Evolutionary conservation across 805 yeast genomes (phyloP), one percentile per base, ranked within the genome.

Genomic region (Metschnikowia borealis): DNA sequence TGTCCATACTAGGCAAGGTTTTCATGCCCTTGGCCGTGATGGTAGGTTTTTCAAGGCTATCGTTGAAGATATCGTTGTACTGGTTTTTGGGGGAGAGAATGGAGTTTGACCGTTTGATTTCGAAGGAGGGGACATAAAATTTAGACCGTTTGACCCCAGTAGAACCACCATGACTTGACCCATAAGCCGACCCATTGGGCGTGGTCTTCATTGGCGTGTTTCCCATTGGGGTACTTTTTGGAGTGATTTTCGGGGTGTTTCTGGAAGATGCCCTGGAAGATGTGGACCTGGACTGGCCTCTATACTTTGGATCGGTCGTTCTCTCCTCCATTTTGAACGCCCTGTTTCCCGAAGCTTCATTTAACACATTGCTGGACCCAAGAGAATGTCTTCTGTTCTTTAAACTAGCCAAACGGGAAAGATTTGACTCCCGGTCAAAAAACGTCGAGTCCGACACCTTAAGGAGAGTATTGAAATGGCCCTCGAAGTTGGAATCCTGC

Each of bases 1-100:
- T 63, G 51, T 74, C 77, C 79, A 75, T 75, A 54, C 79, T 74
- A 43, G 80, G 79, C 42, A 75, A 65, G 2, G 79, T 74, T 50
- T 69, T 73, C 78, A 75, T 75, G 14, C 79, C 79, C 31, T 60
- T 62, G n/a, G 75, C 61, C 50, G 64, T 67, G 21, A 75, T 75
- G 5, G 79, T 75, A n/a, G 73, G 66, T 48, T 51, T 48, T 5
- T 51, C 50, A 32, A 53, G 51, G 21, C 60, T 47, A 49, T 69
- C 73, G 18, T 64, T 67, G 50, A 69, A 69, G 10, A 71, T 67
- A 45, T 73, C 78, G 50, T 71, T 67, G 56, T 73, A 73, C 49
- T 59, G 61, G 48, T 70, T 65, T 47, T 66, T 61, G 2, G 77
- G 75, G 0, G 73, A 66, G 43, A 68, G 60, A 1, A 62, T 48